Base-by-base conservation (phyloP, 768 basidiomycete genomes). In the Lactarius trivialis region DNA sequence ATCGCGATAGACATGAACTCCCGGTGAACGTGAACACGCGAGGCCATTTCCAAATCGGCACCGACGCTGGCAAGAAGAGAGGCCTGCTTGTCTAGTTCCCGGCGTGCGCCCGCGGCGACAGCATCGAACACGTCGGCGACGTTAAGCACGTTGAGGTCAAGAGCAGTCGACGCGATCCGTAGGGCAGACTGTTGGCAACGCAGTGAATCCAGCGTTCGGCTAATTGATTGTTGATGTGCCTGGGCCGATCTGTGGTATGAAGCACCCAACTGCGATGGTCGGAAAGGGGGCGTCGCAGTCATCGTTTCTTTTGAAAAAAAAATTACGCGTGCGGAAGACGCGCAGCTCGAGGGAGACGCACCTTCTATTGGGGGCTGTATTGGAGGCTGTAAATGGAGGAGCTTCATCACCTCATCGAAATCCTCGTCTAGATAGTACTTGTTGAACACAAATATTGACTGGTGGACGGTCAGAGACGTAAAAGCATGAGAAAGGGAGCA, bases 401-500 rank as follows among this genome's bases (percentile, higher is more conserved):
- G 79, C n/a, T 73, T 77, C 17, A 91, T 72, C 28, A 89, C 85
- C 48, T 86, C 81, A 2, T 85, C 82, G 32, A 88, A 59, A 55
- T 87, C 84, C 49, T 83, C 77, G 65, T 90, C 89, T 39, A 93
- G 79, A 68, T 88, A 89, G 68, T 82, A 77, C 69, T 90, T 91
- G 74, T 92, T 93, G 75, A 89, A 93, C 6, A 93, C 88, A 68
- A 83, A 93, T 63, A 93, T 86, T 7, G 83, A 79, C 91, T 83
- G 15, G 7, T 21, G 32, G 2, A 9, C 58, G 11, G 33, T 60
- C 19, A 60, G 58, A 45, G 53, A 28, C n/a, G 26, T 1, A 43
- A 60, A 30, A 19, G 15, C 15, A 32, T 6, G 33, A 37, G 26
- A 28, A 26, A 48, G 3, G 32, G 11, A 11, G 26, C 79, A 55